Conservation (phyloP, 1,284 basidiomycete species). For the Pseudozyma tsukubaensis region DNA sequence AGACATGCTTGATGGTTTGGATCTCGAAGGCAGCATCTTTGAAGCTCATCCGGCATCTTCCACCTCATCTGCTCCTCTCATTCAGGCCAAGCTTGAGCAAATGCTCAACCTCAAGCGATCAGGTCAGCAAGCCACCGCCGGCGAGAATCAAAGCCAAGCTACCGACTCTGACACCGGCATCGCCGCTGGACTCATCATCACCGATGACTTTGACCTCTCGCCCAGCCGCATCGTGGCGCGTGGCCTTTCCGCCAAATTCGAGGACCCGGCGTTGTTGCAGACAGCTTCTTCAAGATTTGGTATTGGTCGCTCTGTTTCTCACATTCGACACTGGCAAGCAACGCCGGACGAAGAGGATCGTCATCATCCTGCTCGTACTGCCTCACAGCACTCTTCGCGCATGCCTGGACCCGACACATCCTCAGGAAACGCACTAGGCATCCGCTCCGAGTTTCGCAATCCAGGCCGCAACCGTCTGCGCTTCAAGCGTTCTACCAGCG, state of each 20-base stretch:
- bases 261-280: neutral
- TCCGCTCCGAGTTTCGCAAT: constrained; percentile 24
- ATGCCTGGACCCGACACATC: neutral
- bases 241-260: constrained; percentile 11
- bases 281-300: neutral
- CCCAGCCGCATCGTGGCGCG: constrained; percentile 49
- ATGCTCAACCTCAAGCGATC: constrained; percentile 51
- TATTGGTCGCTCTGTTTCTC: neutral
- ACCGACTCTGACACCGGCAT: constrained; percentile 48
- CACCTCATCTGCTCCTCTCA: constrained; percentile 4
- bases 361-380: constrained; percentile 20
- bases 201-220: constrained; percentile 60
- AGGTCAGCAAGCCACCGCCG: constrained; percentile 5
- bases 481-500: constrained; percentile 46
- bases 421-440: neutral
- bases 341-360: constrained; percentile 3
- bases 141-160: constrained; percentile 1
- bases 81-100: constrained; percentile 45
- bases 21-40: constrained; percentile 51
- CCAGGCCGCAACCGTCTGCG: constrained; percentile 28
- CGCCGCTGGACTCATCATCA: constrained; percentile 55
- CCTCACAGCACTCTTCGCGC: constrained; percentile 14
- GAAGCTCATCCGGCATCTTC: constrained; percentile 7
- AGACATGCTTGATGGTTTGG: constrained; percentile 52
- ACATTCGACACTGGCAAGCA: constrained; percentile 1